Conservation (phyloP, 441 rosid species). For the Arabidopsis hybrid region DNA sequence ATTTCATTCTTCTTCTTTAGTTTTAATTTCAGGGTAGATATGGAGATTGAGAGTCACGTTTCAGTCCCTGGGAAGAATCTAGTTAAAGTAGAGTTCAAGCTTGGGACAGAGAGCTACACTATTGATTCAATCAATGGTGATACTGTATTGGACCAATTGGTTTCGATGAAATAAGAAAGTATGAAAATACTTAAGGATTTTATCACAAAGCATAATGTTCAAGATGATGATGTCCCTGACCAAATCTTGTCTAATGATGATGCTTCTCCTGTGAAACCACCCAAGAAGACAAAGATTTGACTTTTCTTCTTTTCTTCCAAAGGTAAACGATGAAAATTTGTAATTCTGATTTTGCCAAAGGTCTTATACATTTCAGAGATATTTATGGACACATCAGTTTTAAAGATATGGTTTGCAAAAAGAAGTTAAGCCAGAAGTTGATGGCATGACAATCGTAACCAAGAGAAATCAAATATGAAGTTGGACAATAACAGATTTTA, state of each 20-base stretch:
- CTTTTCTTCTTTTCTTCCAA: too few species aligned
- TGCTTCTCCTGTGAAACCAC: conserved; percentile 40
- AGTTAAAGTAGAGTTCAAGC: conserved; percentile 55
- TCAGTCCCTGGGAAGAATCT: conserved; percentile 36
- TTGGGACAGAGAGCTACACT: conserved; percentile 64
- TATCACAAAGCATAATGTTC: conserved; percentile 77
- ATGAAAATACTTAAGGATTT: conserved; percentile 73
- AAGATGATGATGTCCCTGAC: conserved; percentile 66
- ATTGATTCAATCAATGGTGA: conserved; percentile 51
- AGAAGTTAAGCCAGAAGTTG: too few species aligned
- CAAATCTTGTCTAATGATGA: conserved; percentile 56
- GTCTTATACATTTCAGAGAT: too few species aligned
- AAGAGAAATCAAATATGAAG: too few species aligned
- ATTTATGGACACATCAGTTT: too few species aligned
- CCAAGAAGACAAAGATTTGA: conserved; percentile 62
- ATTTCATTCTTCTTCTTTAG: background rate
- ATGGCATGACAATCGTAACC: too few species aligned
- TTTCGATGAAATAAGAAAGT: conserved; percentile 72
- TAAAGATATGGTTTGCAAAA: too few species aligned
- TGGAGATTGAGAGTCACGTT: conserved; percentile 55
- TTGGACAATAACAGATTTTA: too few species aligned
- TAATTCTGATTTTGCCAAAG: too few species aligned
- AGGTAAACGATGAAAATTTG: too few species aligned
- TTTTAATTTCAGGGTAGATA: conserved; percentile 5
- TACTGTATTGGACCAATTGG: conserved; percentile 62